Evolutionary conservation across 805 yeast genomes (phyloP).

Genomic region (Myxozyma lipomycoides): DNA sequence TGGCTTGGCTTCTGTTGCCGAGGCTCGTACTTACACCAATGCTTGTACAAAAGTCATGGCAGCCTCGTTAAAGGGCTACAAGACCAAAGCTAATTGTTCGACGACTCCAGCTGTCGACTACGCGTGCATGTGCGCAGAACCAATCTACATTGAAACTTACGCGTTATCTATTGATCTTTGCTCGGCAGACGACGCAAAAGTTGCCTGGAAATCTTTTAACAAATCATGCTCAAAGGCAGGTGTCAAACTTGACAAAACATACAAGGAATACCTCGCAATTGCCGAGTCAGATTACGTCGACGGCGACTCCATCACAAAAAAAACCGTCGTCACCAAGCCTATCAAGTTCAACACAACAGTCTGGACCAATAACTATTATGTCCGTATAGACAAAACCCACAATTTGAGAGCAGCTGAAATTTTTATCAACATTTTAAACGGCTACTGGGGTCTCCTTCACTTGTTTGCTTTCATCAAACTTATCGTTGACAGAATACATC

Average conservation of each 20-base stretch:
- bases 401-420: conserved; percentile 8
- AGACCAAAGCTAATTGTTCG: conserved; percentile 3
- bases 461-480: conserved; percentile 6
- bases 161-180: conserved; percentile 16
- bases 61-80: background rate
- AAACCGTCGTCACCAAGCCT: conserved; percentile 5
- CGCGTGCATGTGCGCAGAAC: conserved; percentile 12
- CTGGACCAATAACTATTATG: background rate
- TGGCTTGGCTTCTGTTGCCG: background rate
- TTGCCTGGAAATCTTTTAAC: conserved; percentile 8
- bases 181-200: background rate
- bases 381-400: conserved; percentile 12
- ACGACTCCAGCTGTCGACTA: background rate
- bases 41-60: conserved; percentile 1
- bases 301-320: conserved; percentile 3
- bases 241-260: background rate
- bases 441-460: conserved; percentile 17
- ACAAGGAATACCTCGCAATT: conserved; percentile 4
- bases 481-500: conserved; percentile 1
- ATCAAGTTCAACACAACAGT: conserved; percentile 2
- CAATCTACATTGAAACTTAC: conserved; percentile 13
- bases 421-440: conserved; percentile 19
- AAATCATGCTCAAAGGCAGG: conserved; percentile 11
- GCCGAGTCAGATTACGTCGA: conserved; percentile 9
- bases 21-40: background rate